Evolutionary conservation across 495 filamentous ascomycete genomes (phyloP).

Genomic region (Beverwykella pulmonaria): DNA sequence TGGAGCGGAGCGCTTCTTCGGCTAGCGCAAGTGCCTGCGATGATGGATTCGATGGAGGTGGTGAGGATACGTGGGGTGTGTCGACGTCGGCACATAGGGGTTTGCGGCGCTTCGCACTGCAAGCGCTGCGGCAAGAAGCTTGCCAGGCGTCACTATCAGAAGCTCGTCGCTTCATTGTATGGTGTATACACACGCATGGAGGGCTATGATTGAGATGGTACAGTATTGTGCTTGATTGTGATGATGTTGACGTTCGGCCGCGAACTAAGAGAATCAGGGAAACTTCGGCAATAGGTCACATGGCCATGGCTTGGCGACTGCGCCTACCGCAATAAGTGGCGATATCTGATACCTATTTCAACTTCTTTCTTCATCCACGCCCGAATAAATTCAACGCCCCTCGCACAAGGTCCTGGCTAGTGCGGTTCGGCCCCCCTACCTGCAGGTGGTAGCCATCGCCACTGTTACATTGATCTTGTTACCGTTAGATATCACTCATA

Average conservation of each 20-base stretch:
- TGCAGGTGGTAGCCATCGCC: too few species aligned
- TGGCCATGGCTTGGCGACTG: too few species aligned
- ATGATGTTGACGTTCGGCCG: slow-evolving; percentile 6
- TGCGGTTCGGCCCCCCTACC: too few species aligned
- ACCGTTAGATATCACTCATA: too few species aligned
- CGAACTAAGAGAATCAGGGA: neutral
- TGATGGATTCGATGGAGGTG: too few species aligned
- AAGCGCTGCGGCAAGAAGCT: slow-evolving; percentile 7
- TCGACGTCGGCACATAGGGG: slow-evolving; percentile 7
- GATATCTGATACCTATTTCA: too few species aligned
- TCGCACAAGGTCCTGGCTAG: too few species aligned
- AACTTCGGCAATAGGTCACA: slow-evolving; percentile 4
- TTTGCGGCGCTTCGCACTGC: slow-evolving; percentile 24
- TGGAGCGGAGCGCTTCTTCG: slow-evolving; percentile 19
- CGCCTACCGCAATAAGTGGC: too few species aligned
- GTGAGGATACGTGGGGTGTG: slow-evolving; percentile 9
- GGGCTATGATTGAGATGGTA: slow-evolving; percentile 4
- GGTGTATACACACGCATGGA: slow-evolving; percentile 6
- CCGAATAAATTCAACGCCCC: too few species aligned
- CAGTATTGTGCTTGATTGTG: slow-evolving; percentile 2
- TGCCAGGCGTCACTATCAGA: slow-evolving; percentile 14
- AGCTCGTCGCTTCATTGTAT: slow-evolving; percentile 20
- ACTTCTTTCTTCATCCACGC: too few species aligned
- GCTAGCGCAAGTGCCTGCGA: slow-evolving; percentile 8
- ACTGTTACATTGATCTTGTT: too few species aligned